A percentile compares a stretch with the other conserved stretches of the same genome.
These are phyloP conservation scores for Pleodorina starrii DNA, from an alignment of 139 green algal species.

Conservation along the genomic window DNA sequence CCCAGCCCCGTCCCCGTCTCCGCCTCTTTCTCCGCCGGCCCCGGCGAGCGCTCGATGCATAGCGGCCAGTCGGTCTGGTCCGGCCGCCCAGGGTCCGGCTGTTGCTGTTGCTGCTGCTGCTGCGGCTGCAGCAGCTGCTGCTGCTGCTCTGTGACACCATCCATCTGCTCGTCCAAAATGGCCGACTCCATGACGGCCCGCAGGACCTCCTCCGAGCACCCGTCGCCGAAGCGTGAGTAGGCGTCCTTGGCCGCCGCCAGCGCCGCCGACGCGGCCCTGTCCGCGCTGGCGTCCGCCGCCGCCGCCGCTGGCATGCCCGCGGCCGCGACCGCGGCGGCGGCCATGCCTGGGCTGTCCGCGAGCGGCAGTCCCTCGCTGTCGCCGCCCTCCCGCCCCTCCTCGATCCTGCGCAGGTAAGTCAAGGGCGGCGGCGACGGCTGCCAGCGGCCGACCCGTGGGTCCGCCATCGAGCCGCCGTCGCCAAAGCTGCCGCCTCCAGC, in stretches of 20 bases:
- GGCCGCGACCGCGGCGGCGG: neutral
- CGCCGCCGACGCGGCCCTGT: neutral
- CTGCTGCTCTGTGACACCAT: slow-evolving; percentile 27
- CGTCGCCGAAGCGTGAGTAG: slow-evolving; percentile 24
- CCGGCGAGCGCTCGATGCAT: too few species aligned
- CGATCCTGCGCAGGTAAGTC: neutral
- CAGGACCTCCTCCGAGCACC: slow-evolving; percentile 19
- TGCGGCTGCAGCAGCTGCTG: neutral
- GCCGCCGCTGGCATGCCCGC: neutral
- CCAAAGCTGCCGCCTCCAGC: too few species aligned
- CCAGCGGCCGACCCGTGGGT: neutral
- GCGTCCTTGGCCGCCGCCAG: neutral
- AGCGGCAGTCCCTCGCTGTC: neutral
- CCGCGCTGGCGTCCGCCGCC: neutral
- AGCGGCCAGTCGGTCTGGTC: too few species aligned
- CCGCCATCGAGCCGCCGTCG: too few species aligned
- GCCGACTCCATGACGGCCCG: slow-evolving; percentile 27
- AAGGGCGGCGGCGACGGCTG: neutral
- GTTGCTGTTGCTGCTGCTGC: neutral
- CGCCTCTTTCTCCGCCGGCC: too few species aligned
- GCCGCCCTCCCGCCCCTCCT: neutral
- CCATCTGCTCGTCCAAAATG: slow-evolving; percentile 47
- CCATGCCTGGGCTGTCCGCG: too few species aligned
- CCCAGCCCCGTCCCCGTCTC: too few species aligned
- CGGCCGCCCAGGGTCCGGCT: neutral